These are phyloP conservation scores for Phytophthora pseudosyringae DNA, from an alignment of 352 stramenopile genomes.

Conservation along the genomic window DNA sequence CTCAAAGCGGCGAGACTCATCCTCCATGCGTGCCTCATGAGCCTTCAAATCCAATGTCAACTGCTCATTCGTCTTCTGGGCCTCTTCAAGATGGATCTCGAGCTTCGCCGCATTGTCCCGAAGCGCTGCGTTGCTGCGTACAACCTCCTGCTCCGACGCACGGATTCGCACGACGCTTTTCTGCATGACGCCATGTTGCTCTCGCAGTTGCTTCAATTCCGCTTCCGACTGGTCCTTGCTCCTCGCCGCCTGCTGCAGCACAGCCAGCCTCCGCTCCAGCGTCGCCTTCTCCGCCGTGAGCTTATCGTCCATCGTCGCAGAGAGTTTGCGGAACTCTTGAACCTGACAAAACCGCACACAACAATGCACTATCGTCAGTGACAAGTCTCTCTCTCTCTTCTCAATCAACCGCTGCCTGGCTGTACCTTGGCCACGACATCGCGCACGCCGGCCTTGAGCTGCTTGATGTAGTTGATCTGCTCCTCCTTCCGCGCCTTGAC, in stretches of 20 bases:
- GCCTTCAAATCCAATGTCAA: conserved; percentile 65
- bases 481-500: conserved; percentile 66
- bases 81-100: conserved; percentile 58
- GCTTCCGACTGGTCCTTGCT: conserved; percentile 45
- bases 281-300: conserved; percentile 38
- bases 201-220: conserved; percentile 44
- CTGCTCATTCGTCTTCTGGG: conserved; percentile 63
- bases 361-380: not conserved
- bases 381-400: not conserved
- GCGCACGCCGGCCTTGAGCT: conserved; percentile 54
- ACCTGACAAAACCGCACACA: conserved; percentile 33
- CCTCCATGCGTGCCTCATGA: conserved; percentile 50
- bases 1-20: conserved; percentile 62
- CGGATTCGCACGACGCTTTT: conserved; percentile 41
- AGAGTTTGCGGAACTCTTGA: conserved; percentile 39
- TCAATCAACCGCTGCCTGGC: not conserved
- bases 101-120: conserved; percentile 48
- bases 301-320: conserved; percentile 44
- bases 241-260: conserved; percentile 45
- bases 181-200: conserved; percentile 39
- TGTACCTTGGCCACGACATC: conserved; percentile 45
- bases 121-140: conserved; percentile 37
- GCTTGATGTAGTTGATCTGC: conserved; percentile 58
- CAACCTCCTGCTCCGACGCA: conserved; percentile 45
- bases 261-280: conserved; percentile 41